Evolutionary conservation across 306 rosid genomes (phyloP).

Genomic region (Arachis stenosperma): DNA sequence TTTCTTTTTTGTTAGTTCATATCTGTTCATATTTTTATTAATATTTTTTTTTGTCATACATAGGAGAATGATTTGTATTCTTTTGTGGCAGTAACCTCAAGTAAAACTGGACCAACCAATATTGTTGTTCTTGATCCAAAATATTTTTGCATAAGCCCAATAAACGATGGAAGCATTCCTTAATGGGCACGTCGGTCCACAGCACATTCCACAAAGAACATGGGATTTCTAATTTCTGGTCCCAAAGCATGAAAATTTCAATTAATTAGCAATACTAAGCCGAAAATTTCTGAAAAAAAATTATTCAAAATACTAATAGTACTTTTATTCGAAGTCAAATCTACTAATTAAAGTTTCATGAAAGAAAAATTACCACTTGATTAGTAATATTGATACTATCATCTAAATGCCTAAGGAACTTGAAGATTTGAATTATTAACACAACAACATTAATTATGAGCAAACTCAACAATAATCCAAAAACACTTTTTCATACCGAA

Average conservation of each 20-base stretch:
- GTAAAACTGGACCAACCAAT: constrained; percentile 13
- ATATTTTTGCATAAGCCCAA: constrained; percentile 25
- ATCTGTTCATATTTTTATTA: too few relatives aligned
- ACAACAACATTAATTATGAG: background rate
- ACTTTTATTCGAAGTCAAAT: background rate
- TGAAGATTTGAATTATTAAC: background rate
- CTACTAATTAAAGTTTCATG: background rate
- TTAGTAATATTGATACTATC: too few relatives aligned
- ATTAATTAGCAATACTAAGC: background rate
- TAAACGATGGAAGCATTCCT: constrained; percentile 8
- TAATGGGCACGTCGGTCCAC: constrained; percentile 22
- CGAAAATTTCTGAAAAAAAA: too few relatives aligned
- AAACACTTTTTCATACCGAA: background rate
- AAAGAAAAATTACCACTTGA: too few relatives aligned
- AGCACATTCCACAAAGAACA: constrained; percentile 20
- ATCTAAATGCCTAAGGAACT: too few relatives aligned
- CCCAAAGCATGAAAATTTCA: constrained; percentile 8
- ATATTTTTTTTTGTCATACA: background rate
- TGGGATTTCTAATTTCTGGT: background rate
- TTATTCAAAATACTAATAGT: background rate
- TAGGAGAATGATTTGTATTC: too few relatives aligned
- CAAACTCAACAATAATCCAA: background rate
- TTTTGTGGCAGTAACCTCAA: background rate
- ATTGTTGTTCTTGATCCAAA: constrained; percentile 27
- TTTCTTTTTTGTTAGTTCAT: too few relatives aligned